A percentile compares a stretch with the other conserved stretches of the same genome.
phyloP scores from a whole-genome alignment of 2,329 filamentous ascomycete genomes.

The Fusarium piperis region DNA sequence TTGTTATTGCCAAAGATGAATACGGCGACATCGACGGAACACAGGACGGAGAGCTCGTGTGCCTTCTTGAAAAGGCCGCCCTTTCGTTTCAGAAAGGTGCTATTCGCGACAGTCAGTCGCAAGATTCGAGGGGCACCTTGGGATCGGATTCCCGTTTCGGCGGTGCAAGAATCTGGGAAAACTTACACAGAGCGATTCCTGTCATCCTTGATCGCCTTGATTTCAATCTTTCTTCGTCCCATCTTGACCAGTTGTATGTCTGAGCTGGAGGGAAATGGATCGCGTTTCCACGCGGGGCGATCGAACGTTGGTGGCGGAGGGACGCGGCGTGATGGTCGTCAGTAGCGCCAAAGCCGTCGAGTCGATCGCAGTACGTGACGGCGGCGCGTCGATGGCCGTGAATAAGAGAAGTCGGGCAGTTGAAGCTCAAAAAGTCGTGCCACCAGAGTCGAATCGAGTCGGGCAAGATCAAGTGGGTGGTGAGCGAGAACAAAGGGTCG shows the following conservation, averaged over 20 bases:
- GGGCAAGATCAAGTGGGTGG: conserved; percentile 12
- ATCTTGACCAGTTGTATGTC: conserved; percentile 59
- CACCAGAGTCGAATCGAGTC: conserved; percentile 13
- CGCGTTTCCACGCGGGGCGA: conserved; percentile 37
- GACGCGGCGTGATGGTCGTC: conserved; percentile 25
- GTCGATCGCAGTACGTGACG: conserved; percentile 5
- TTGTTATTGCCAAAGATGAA: conserved; percentile 99
- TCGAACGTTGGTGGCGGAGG: conserved; percentile 17
- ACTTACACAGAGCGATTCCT: conserved; percentile 96
- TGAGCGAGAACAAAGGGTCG: conserved; percentile 35
- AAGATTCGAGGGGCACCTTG: neutral
- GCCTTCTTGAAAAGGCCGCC: conserved; percentile 99
- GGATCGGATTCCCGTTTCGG: neutral
- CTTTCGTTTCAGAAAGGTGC: conserved; percentile 98
- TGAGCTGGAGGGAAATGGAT: conserved; percentile 25
- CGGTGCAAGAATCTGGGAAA: neutral
- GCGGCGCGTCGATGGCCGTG: conserved; percentile 19
- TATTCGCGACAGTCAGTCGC: conserved; percentile 52
- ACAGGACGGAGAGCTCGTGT: conserved; percentile 96
- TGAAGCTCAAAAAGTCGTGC: conserved; percentile 11
- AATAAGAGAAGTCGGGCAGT: neutral
- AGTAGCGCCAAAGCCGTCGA: conserved; percentile 5
- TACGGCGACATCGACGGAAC: conserved; percentile 97
- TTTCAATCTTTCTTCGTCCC: conserved; percentile 99
- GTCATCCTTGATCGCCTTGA: conserved; percentile 99